Evolutionary conservation across 108 stramenopile species (phyloP).

Genomic region (Fragilaria crotonensis): DNA sequence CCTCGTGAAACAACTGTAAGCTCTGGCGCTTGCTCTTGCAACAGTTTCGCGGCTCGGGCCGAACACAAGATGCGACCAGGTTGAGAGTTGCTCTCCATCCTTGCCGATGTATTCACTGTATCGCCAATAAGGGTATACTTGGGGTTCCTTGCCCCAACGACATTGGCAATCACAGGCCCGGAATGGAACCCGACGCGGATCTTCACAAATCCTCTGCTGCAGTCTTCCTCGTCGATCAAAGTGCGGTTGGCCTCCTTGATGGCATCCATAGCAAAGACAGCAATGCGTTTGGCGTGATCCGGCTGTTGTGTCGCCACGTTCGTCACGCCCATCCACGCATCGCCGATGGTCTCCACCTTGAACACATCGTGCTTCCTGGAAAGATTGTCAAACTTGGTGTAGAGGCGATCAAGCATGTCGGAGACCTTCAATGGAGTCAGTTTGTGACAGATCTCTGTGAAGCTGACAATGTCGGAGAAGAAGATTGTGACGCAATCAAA

Average conservation of each 20-base stretch:
- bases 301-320: constrained; percentile 7
- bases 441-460: constrained; percentile 40
- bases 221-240: constrained; percentile 27
- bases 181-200: constrained; percentile 53
- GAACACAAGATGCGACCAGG: constrained; percentile 43
- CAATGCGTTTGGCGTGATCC: constrained; percentile 40
- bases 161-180: constrained; percentile 55
- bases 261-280: constrained; percentile 35
- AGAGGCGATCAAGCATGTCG: constrained; percentile 59
- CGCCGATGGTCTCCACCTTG: constrained; percentile 37
- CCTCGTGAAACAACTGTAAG: neutral
- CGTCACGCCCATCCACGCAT: constrained; percentile 27
- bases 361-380: constrained; percentile 45
- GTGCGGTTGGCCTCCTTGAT: constrained; percentile 32
- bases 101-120: constrained; percentile 55
- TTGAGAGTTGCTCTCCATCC: constrained; percentile 52
- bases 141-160: constrained; percentile 41
- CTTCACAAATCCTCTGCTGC: constrained; percentile 18
- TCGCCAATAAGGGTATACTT: constrained; percentile 73
- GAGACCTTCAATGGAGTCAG: constrained; percentile 54
- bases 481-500: constrained; percentile 50
- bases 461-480: constrained; percentile 75
- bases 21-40: constrained; percentile 13
- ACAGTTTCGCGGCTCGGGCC: constrained; percentile 28
- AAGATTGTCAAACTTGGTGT: constrained; percentile 46